phyloP scores from a whole-genome alignment of 768 basidiomycete species.

The Suillus ampliporus region DNA sequence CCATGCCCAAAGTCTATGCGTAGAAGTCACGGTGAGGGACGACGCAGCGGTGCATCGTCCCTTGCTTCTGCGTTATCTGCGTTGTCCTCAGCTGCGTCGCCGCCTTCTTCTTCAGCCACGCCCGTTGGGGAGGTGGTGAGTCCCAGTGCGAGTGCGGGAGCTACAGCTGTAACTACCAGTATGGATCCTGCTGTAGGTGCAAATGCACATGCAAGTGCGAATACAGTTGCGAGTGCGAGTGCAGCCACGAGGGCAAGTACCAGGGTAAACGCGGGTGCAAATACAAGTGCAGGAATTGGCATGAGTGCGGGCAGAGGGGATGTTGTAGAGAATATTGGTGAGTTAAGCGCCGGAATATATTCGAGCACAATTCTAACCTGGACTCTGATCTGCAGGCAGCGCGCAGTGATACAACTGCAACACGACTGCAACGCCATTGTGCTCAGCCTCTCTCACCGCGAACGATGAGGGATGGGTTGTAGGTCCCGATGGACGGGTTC shows the following conservation, averaged over 20 bases:
- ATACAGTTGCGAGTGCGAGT: slow-evolving; percentile 12
- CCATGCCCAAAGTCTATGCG: slow-evolving; percentile 90
- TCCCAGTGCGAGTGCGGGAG: not conserved
- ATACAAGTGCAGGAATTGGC: slow-evolving; percentile 30
- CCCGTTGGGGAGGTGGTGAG: not conserved
- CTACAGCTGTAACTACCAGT: too few species aligned
- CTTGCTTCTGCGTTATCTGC: not conserved
- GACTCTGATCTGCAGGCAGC: slow-evolving; percentile 34
- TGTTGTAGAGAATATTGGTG: slow-evolving; percentile 75
- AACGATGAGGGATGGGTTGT: too few species aligned
- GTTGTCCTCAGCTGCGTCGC: not conserved
- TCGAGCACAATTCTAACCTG: slow-evolving; percentile 8
- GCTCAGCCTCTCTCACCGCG: slow-evolving; percentile 28
- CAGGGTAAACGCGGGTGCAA: slow-evolving; percentile 24
- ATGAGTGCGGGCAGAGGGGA: slow-evolving; percentile 48
- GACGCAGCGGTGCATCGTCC: slow-evolving; percentile 32
- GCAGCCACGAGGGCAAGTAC: slow-evolving; percentile 27
- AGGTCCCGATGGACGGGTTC: too few species aligned
- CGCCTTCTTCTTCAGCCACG: not conserved
- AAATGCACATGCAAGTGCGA: slow-evolving; percentile 9
- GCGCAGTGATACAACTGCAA: slow-evolving; percentile 92
- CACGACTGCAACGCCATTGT: slow-evolving; percentile 86
- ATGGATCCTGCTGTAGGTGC: slow-evolving; percentile 37
- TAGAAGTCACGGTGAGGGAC: slow-evolving; percentile 73
- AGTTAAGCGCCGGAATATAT: slow-evolving; percentile 42